Evolutionary conservation across 176 grass and related monocot genomes (phyloP).

Genomic region (Cenchrus americanus): DNA sequence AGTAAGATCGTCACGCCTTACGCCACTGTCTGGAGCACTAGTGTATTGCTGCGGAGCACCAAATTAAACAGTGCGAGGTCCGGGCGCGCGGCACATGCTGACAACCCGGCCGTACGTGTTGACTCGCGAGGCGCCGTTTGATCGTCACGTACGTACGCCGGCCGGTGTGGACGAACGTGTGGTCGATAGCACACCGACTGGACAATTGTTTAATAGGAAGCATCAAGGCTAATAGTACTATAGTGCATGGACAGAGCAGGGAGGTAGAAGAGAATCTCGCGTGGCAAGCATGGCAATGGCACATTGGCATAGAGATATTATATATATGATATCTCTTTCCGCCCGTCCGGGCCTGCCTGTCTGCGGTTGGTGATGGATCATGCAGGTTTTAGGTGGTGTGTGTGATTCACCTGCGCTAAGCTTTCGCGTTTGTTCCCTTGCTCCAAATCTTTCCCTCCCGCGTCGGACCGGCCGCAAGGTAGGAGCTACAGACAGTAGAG

Average conservation of each 20-base stretch:
- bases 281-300: background rate
- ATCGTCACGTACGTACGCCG: no score
- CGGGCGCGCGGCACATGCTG: no score
- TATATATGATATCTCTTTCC: background rate
- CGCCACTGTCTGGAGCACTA: background rate
- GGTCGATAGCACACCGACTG: no score
- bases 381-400: background rate
- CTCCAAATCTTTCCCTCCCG: background rate
- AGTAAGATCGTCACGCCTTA: background rate
- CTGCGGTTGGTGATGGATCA: background rate
- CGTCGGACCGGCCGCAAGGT: background rate
- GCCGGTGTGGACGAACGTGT: no score
- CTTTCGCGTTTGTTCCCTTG: conserved; percentile 2
- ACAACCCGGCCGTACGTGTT: no score
- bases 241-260: no score
- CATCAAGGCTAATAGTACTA: no score
- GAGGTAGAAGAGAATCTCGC: background rate
- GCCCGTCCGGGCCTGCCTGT: background rate
- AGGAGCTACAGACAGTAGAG: background rate
- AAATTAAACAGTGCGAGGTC: no score
- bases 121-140: no score
- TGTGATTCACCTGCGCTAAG: background rate
- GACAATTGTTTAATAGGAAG: no score
- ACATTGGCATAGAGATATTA: background rate
- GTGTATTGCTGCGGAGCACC: background rate